A percentile compares a stretch with the other conserved stretches of the same genome.
Conservation (phyloP, 257 asterid species). For the Agastache rugosa region DNA sequence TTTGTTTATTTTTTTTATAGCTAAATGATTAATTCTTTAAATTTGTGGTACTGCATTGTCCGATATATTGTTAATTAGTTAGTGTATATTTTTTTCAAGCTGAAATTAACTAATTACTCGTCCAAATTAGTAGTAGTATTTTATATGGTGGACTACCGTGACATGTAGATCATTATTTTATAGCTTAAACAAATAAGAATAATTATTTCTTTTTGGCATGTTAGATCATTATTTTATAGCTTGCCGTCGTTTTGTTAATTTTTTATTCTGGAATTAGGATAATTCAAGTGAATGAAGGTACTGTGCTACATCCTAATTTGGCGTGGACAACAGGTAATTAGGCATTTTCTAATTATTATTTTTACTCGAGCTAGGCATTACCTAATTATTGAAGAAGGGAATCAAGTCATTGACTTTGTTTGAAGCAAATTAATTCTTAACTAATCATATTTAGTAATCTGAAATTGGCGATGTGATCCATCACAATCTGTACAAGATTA, state of each 20-base stretch:
- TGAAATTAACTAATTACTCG: too few relatives aligned
- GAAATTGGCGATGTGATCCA: too few relatives aligned
- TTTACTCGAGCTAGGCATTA: not conserved
- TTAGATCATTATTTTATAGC: not conserved
- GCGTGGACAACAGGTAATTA: constrained; percentile 3
- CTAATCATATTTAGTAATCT: too few relatives aligned
- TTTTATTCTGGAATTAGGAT: not conserved
- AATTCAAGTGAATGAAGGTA: constrained; percentile 21
- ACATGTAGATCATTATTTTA: constrained; percentile 5
- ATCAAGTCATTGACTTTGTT: not conserved
- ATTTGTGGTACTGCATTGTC: too few relatives aligned
- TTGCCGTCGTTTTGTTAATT: not conserved
- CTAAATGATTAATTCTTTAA: too few relatives aligned
- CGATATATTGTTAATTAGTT: too few relatives aligned
- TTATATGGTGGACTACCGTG: constrained; percentile 22
- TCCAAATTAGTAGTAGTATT: not conserved
- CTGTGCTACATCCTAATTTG: not conserved
- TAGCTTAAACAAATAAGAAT: not conserved
- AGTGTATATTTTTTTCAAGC: too few relatives aligned
- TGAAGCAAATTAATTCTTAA: not conserved
- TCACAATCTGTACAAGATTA: too few relatives aligned
- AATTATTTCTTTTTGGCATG: not conserved
- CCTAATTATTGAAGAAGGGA: not conserved
- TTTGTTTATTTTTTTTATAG: too few relatives aligned
- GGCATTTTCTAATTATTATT: not conserved